Evolutionary conservation across 164 flowering plant genomes (phyloP).

Genomic region (Stephania yunnanensis): DNA sequence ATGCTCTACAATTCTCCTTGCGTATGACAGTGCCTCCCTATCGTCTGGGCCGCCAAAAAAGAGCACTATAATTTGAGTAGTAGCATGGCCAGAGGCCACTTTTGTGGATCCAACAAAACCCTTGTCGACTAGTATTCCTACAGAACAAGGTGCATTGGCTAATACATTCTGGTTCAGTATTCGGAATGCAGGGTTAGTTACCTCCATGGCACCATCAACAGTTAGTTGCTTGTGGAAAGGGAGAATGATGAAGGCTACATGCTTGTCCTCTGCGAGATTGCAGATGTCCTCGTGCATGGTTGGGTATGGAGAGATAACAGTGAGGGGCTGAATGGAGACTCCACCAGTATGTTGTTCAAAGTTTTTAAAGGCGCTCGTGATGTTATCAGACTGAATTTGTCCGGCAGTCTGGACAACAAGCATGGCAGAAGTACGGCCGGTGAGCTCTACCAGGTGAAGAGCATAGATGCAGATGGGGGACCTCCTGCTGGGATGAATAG

Average conservation of each 20-base stretch:
- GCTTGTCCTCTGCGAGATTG: constrained; percentile 24
- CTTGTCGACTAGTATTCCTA: constrained; percentile 16
- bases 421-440: constrained; percentile 11
- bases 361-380: constrained; percentile 18
- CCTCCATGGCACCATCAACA: constrained; percentile 22
- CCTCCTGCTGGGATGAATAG: constrained; percentile 10
- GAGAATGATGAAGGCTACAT: constrained; percentile 17
- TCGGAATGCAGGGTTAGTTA: constrained; percentile 17
- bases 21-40: constrained; percentile 15
- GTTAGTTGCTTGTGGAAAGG: constrained; percentile 27
- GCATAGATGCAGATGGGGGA: constrained; percentile 17
- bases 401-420: constrained; percentile 12
- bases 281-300: constrained; percentile 23
- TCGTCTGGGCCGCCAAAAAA: constrained; percentile 22
- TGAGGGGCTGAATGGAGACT: constrained; percentile 17
- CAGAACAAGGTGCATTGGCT: constrained; percentile 18
- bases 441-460: constrained; percentile 20
- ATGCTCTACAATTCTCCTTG: constrained; percentile 12
- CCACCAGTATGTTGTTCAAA: constrained; percentile 8
- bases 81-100: background rate
- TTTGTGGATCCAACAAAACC: constrained; percentile 10
- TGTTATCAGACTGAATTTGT: constrained; percentile 11
- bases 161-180: constrained; percentile 17
- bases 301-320: constrained; percentile 16
- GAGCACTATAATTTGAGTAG: constrained; percentile 9